Evolutionary conservation across 129 eudicot species (phyloP), one percentile per base, ranked within the genome.

Genomic region (Heracleum sosnowskyi): DNA sequence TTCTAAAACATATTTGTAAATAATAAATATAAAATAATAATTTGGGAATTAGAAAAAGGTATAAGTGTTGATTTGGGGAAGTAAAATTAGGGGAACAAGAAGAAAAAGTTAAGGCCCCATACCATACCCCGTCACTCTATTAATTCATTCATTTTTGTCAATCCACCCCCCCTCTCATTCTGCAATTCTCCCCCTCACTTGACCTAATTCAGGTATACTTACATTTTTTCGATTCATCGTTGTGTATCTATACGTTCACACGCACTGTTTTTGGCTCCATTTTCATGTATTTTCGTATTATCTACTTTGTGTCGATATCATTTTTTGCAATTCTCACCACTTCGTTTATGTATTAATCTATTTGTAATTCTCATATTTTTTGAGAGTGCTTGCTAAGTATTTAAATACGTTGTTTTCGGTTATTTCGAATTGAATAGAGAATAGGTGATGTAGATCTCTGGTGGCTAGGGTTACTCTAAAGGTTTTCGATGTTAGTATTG

Each of bases 361-460:
- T 26, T 64, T 31, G 4, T n/a, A 7, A 18, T 64, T 78, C 20
- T 31, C 5, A 2, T 78, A 4, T 44, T 6, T 12, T 41, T 37
- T 8, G 20, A n/a, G n/a, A n/a, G n/a, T 45, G 66, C 60, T 33
- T 1, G 33, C 11, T 16, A 12, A 28, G 62, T 62, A 24, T 29
- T 62, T 42, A 39, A 73, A 64, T 63, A 41, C 18, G 72, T 29
- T 13, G 74, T 20, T 69, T 18, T 69, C 20, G 2, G 35, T 51
- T 1, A 26, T 22, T 44, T 6, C n/a, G 75, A 66, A 51, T 46
- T 69, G 37, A 12, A 28, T 66, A 24, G 24, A 11, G 0, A 2
- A 22, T 3, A 34, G 29, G 51, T 18, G 34, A 29, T 29, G 57
- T 60, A 73, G 82, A 79, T 79, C 82, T 60, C 60, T 60, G 73